Conservation (phyloP, 306 rosid species). For the Trifolium fragiferum region DNA sequence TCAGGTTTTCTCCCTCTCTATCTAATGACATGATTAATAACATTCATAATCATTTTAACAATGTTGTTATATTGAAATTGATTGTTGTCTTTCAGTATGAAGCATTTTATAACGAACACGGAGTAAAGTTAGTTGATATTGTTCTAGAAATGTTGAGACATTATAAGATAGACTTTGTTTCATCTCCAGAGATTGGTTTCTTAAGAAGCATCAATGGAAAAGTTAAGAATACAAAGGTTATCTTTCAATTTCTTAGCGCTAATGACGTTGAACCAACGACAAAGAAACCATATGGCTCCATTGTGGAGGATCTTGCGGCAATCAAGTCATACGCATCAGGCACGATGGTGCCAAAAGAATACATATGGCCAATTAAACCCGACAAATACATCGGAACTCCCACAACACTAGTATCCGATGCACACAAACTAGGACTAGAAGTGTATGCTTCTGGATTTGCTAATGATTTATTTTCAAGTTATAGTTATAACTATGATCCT, state of each 20-base stretch:
- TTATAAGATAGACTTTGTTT: conserved; percentile 51
- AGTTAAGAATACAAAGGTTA: conserved; percentile 57
- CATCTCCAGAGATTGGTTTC: conserved; percentile 77
- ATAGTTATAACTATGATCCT: conserved; percentile 75
- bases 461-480: conserved; percentile 60
- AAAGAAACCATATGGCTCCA: conserved; percentile 49
- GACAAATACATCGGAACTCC: conserved; percentile 60
- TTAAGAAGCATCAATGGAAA: conserved; percentile 58
- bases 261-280: conserved; percentile 67
- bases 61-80: not conserved
- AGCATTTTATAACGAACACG: conserved; percentile 57
- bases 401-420: conserved; percentile 70
- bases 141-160: conserved; percentile 39
- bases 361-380: conserved; percentile 62
- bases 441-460: conserved; percentile 85
- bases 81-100: conserved; percentile 56
- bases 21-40: not conserved
- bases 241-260: conserved; percentile 59
- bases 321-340: conserved; percentile 76
- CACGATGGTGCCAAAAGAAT: conserved; percentile 78
- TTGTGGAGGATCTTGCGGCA: conserved; percentile 57
- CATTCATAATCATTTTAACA: not conserved
- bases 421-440: conserved; percentile 83
- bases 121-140: conserved; percentile 44
- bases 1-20: conserved; percentile 49